Conservation (phyloP, 73 alveolate species). For the Breviolum minutum region DNA sequence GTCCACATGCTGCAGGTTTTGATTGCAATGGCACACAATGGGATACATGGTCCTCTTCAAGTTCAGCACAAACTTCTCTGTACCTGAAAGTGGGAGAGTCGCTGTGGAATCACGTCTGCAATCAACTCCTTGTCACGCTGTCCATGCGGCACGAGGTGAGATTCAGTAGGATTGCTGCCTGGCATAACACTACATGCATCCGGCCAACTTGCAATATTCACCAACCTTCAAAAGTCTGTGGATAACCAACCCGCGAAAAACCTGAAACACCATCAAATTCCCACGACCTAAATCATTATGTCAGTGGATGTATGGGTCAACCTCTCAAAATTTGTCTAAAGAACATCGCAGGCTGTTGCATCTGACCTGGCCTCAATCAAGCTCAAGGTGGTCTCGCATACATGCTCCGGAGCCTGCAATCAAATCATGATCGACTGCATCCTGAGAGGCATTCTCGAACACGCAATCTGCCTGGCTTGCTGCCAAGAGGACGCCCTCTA, state of each 20-base stretch:
- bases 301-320: too few relatives aligned
- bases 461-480: constrained; percentile 50
- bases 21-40: not conserved
- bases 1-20: not conserved
- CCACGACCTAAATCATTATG: too few relatives aligned
- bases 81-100: constrained; percentile 8
- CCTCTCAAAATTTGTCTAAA: too few relatives aligned
- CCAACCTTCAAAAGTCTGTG: too few relatives aligned
- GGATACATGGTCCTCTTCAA: constrained; percentile 35
- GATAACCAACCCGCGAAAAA: too few relatives aligned
- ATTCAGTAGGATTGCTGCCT: constrained; percentile 89
- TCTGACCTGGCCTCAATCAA: constrained; percentile 41
- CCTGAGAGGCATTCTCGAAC: not conserved
- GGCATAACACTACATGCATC: not conserved
- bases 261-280: too few relatives aligned
- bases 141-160: constrained; percentile 56
- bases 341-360: too few relatives aligned
- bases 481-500: constrained; percentile 85
- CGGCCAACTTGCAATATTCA: too few relatives aligned
- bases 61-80: constrained; percentile 79
- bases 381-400: constrained; percentile 68
- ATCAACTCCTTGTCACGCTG: not conserved
- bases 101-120: not conserved
- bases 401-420: constrained; percentile 76
- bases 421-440: not conserved